Evolutionary conservation across 1,139 yeast genomes (phyloP), one percentile per base, ranked within the genome.

Genomic region (Diutina neorugosa): DNA sequence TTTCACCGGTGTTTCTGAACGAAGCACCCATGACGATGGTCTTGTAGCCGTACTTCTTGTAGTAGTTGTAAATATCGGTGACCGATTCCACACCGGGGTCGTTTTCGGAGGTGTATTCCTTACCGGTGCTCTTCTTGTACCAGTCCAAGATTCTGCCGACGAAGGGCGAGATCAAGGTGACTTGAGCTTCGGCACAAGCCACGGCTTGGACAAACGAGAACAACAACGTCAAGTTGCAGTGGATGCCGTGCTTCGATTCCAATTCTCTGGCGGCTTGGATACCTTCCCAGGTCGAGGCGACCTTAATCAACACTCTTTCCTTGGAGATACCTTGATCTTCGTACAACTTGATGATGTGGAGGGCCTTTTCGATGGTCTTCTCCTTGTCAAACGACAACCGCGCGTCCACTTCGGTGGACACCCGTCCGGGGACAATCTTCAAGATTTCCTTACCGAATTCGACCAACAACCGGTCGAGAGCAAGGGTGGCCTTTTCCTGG

Each of bases 21-120:
- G 98, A 91, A 58, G 99, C 99, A 74, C 98, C 99, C 98, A 93
- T 93, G 67, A 93, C 98, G 70, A 93, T 91, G 73, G 98, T 93
- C 66, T 93, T 80, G 84, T 93, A 93, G 63, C 85, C 94, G 73
- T 72, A 89, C 79, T 93, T 93, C 84, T 93, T 93, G 87, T 93
- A 93, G 85, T 93, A 93, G 86, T 91, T 87, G 88, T 71, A 93
- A 71, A 93, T 93, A 57, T 68, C 69, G 72, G 83, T 85, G 64
- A 93, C 99, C 53, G 97, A 89, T 57, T 77, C 58, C 60, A 93
- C 98, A 86, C 98, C 99, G 60, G 98, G 98, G 74, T 93, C 98
- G 57, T 81, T 70, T 69, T 85, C 95, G 56, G 70, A 73, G 54
- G 81, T 76, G 81, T 86, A 93, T 57, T 82, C 78, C 81, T 90